Conservation (phyloP, 2,329 filamentous ascomycete genomes). For the Proliferodiscus dingleyae region DNA sequence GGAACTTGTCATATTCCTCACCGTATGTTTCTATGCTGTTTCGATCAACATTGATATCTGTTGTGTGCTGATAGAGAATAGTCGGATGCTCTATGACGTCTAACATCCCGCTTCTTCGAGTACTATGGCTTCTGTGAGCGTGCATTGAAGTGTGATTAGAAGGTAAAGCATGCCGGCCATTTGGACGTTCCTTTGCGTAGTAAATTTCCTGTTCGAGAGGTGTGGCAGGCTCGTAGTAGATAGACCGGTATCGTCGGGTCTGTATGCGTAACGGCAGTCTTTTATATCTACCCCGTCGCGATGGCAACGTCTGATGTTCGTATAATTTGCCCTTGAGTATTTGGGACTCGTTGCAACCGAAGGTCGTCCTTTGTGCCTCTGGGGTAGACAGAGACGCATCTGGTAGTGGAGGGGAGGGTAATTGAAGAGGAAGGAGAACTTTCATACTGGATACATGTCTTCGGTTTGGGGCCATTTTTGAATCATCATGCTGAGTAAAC, state of each 20-base stretch:
- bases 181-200: neutral
- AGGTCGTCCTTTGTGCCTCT: slow-evolving; percentile 7
- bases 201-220: too few species aligned
- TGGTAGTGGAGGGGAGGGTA: slow-evolving; percentile 16
- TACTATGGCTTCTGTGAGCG: neutral
- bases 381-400: slow-evolving; percentile 10
- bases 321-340: neutral
- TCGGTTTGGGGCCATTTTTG: slow-evolving; percentile 4
- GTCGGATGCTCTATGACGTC: neutral
- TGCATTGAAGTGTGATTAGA: neutral
- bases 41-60: neutral
- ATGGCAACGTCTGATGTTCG: slow-evolving; percentile 1
- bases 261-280: neutral
- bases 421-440: slow-evolving; percentile 20
- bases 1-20: neutral
- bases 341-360: slow-evolving; percentile 6
- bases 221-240: slow-evolving; percentile 21
- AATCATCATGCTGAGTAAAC: neutral
- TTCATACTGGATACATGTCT: slow-evolving; percentile 27
- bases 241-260: neutral
- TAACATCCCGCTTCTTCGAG: neutral
- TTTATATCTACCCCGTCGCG: neutral
- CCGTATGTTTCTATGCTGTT: neutral
- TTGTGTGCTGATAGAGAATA: neutral
- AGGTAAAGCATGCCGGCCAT: neutral